A percentile compares a stretch with the other conserved stretches of the same genome.
phyloP scores from a whole-genome alignment of 2,329 filamentous ascomycete species.

The Monilinia vaccinii-corymbosi region DNA sequence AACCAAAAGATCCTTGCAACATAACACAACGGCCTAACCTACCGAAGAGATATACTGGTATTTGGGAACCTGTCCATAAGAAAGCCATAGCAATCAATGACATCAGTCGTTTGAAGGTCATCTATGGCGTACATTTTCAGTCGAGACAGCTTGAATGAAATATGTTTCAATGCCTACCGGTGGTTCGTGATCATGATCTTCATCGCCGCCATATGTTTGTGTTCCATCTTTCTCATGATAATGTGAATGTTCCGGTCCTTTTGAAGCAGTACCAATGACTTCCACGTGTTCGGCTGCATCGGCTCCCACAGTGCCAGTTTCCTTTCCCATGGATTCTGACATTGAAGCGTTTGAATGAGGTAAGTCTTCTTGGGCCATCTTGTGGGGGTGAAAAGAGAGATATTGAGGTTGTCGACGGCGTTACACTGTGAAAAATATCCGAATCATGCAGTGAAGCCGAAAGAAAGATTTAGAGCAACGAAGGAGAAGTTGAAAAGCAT shows the following conservation, averaged over 20 bases:
- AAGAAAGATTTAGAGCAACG: neutral
- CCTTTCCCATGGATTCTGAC: constrained; percentile 20
- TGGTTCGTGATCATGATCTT: constrained; percentile 38
- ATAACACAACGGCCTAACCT: constrained; percentile 9
- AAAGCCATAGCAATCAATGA: constrained; percentile 49
- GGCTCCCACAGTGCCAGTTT: neutral
- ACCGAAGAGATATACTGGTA: constrained; percentile 47
- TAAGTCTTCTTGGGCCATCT: neutral
- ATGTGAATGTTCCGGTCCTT: constrained; percentile 19
- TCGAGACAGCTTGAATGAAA: neutral
- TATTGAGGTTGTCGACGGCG: neutral
- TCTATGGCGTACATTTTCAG: constrained; percentile 39
- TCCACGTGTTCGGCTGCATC: neutral
- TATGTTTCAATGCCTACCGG: constrained; percentile 29
- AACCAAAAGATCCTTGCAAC: neutral
- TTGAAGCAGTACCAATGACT: neutral
- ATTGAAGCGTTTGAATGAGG: constrained; percentile 10
- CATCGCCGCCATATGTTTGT: constrained; percentile 38
- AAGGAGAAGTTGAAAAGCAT: neutral
- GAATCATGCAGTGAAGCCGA: neutral
- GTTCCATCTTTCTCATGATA: constrained; percentile 28
- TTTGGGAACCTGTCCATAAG: constrained; percentile 52
- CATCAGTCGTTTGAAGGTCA: constrained; percentile 51
- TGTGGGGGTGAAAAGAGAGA: neutral
- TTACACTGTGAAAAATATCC: neutral